Percentiles rank a stretch among this genome's conserved stretches.
Evolutionary conservation across 148 eudicot genomes (phyloP).

Genomic region (Drosera capensis): DNA sequence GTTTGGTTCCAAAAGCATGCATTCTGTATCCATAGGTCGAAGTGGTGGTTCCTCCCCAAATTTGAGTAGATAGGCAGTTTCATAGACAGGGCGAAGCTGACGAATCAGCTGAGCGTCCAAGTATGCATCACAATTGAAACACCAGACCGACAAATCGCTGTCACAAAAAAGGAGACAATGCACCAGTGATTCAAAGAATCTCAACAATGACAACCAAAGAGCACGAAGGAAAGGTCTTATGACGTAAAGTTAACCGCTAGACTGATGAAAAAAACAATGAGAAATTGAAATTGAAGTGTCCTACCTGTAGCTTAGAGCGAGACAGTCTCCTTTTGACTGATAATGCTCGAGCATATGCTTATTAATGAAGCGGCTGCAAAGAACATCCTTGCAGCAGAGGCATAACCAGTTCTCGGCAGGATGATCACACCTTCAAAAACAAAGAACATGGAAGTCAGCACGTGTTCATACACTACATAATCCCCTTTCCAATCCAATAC

Average conservation of each 20-base stretch:
- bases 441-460: too few relatives aligned
- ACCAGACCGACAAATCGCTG: constrained; percentile 97
- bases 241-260: not conserved
- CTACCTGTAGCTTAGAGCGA: constrained; percentile 91
- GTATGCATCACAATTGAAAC: constrained; percentile 77
- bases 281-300: not conserved
- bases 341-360: constrained; percentile 86
- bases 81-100: constrained; percentile 47
- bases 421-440: constrained; percentile 55
- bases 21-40: constrained; percentile 22
- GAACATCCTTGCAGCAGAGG: constrained; percentile 69
- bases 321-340: constrained; percentile 36
- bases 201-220: not conserved
- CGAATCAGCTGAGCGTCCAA: constrained; percentile 72
- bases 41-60: constrained; percentile 66
- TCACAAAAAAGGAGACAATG: not conserved
- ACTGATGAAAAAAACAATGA: not conserved
- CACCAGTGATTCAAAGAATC: not conserved
- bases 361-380: constrained; percentile 83
- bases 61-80: constrained; percentile 73
- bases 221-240: not conserved
- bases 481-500: too few relatives aligned
- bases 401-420: constrained; percentile 87
- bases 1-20: constrained; percentile 17
- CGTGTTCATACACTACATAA: too few relatives aligned